Base-by-base conservation (phyloP, 1,284 basidiomycete species). In the Cutaneotrichosporon sp. region DNA sequence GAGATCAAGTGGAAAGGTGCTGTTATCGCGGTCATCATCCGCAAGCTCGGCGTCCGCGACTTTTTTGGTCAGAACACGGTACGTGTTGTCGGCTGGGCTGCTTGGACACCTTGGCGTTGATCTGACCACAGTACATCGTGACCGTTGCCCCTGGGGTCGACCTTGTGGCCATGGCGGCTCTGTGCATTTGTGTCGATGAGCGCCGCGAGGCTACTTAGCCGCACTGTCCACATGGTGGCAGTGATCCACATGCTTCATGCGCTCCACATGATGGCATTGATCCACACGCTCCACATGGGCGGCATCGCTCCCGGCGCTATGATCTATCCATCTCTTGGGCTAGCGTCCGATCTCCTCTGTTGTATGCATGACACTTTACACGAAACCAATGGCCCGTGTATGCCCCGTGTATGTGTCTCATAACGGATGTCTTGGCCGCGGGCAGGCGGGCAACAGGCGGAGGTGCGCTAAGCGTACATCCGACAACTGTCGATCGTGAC, bases 151-250 rank as follows among this genome's bases (percentile, higher is more conserved):
- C 76, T 1, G 74, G 74, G 14, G 75, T 78, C 12, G 77, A 78
- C 55, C 65, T 76, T 4, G 63, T 72, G 4, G 62, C 77, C 26
- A 71, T 77, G 18, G 68, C 74, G 2, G 77, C 75, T 4, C 59
- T 77, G 21, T 75, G 75, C 52, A 71, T 78, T 46, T 74, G 73
- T 45, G 68, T 77, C 51, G 75, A 77, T 55, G 76, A 77, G 61
- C 43, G 43, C 4, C 43, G 43, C 43, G 43, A 45, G 43, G 43
- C 43, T 8, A 45, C 43, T 4, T 45, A n/a, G 26, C n/a, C n/a
- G n/a, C n/a, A n/a, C n/a, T n/a, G n/a, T n/a, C n/a, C n/a, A n/a
- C n/a, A n/a, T n/a, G n/a, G n/a, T n/a, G n/a, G n/a, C n/a, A n/a
- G n/a, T n/a, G n/a, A n/a, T n/a, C n/a, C n/a, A n/a, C n/a, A n/a